Base-by-base conservation (phyloP, 2,329 filamentous ascomycete species). In the Diaporthe vaccinii region DNA sequence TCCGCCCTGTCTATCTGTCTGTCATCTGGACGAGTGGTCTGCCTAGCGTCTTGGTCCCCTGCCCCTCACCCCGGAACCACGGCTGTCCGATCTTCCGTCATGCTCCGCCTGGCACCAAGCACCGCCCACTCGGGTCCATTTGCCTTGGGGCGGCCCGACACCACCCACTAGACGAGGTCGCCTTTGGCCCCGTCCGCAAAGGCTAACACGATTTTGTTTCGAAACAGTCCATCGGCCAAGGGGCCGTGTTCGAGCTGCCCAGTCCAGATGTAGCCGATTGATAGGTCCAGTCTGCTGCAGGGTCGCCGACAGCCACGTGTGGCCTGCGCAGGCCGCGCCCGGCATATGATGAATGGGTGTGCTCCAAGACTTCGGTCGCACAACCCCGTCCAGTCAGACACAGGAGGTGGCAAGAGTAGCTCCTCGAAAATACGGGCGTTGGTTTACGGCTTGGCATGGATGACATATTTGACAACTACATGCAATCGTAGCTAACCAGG, bases 71-170 rank as follows among this genome's bases (percentile, higher is more conserved):
- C 49, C 67, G 69, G 69, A 72, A 22, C 28, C 69, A 72, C 69
- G 69, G 57, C 69, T 61, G 34, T 59, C 69, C 69, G 69, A 28
- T 53, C 69, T 72, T 72, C 69, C 69, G 57, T 34, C 31, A n/a
- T 8, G n/a, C 46, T 41, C 31, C 53, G 55, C 39, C 55, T 41
- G 46, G 22, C 65, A 20, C 22, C 46, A n/a, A 53, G 65, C 65
- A 53, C 65, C 62, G 62, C 62, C 62, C 22, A 31, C 31, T 68
- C 46, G 65, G 46, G 65, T 39, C 46, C 20, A 39, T 69, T 55
- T 36, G 65, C 41, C 65, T 69, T 55, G 34, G 49, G 34, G 49
- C 65, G 65, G 65, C 65, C 65, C 65, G 65, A n/a, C 22, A 28
- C 14, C 57, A 28, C 31, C 22, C n/a, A 34, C 49, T 41, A 55